Base-by-base conservation (phyloP, 164 flowering plant genomes). In the Hamamelis virginiana region DNA sequence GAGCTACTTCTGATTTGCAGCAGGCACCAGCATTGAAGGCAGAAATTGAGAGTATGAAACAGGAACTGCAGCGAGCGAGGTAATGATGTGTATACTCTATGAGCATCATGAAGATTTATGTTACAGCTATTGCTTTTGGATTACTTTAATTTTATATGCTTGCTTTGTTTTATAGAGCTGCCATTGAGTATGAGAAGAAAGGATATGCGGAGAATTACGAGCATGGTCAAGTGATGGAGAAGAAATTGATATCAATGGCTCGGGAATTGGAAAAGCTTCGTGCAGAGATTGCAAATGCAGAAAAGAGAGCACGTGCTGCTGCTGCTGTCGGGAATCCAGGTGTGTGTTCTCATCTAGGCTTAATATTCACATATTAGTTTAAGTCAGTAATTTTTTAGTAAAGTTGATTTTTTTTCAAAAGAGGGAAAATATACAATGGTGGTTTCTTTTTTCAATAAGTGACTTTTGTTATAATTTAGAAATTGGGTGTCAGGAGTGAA, bases 121-220 rank as follows among this genome's bases (percentile, higher is more conserved):
- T 48, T 22, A 44, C 57, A 51, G 23, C 8, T 48, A 23, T 26
- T 18, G 46, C 38, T 18, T 64, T 46, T 41, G 11, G 11, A 25
- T 33, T 33, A 18, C 64, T 55, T 15, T 18, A 19, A 44, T 46
- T 59, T 55, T 22, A 27, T 60, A 50, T 67, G 28, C 46, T 47
- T 46, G 21, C n/a, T 27, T 59, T 57, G 62, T 25, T 22, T 1
- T 76, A 1, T 43, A 95, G 99, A 85, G 84, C 89, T 78, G 93
- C 98, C 43, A 86, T 91, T 75, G 99, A 95, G 65, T 85, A 84
- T 82, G 98, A 95, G 79, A 91, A 91, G 86, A 95, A 95, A 80
- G 91, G 89, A 16, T 87, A 84, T 89, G 89, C 93, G 13, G 96
- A 91, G 69, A 91, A 87, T 74, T 89, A 82, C 73, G 98, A 92